Percentiles rank a stretch among this genome's conserved stretches.
phyloP scores from a whole-genome alignment of 129 eudicot species.

The Helichrysum umbraculigerum region DNA sequence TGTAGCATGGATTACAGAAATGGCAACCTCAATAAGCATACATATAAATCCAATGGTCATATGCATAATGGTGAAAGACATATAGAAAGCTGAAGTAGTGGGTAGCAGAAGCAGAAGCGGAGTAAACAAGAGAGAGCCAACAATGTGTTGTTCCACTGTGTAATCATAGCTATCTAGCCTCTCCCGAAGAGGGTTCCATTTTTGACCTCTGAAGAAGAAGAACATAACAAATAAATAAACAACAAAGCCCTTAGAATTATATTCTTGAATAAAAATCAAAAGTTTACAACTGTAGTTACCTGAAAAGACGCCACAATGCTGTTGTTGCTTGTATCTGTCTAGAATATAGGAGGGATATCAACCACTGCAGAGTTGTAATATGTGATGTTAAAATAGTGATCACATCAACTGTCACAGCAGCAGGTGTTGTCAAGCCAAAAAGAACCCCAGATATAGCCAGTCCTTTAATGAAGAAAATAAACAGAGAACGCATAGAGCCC shows the following conservation, averaged over 20 bases:
- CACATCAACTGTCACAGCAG: conserved; percentile 58
- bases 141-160: conserved; percentile 91
- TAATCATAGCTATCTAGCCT: conserved; percentile 92
- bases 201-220: conserved; percentile 71
- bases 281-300: conserved; percentile 38
- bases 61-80: conserved; percentile 76
- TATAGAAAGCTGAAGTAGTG: conserved; percentile 89
- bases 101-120: conserved; percentile 85
- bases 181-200: conserved; percentile 91
- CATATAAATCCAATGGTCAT: conserved; percentile 50
- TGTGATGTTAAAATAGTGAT: conserved; percentile 60
- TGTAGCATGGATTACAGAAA: conserved; percentile 81
- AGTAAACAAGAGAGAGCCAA: conserved; percentile 89
- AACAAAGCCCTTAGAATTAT: neutral
- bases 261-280: neutral
- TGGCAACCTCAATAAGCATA: conserved; percentile 47
- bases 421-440: conserved; percentile 68
- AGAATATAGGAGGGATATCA: conserved; percentile 75
- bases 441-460: conserved; percentile 68
- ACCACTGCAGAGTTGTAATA: conserved; percentile 64
- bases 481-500: conserved; percentile 47
- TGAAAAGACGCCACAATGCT: conserved; percentile 98
- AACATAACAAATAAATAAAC: neutral
- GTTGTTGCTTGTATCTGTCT: conserved; percentile 75
- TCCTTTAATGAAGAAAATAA: conserved; percentile 50